phyloP scores from a whole-genome alignment of 192 early-diverging fungal species.

The Coemansia sp. region DNA sequence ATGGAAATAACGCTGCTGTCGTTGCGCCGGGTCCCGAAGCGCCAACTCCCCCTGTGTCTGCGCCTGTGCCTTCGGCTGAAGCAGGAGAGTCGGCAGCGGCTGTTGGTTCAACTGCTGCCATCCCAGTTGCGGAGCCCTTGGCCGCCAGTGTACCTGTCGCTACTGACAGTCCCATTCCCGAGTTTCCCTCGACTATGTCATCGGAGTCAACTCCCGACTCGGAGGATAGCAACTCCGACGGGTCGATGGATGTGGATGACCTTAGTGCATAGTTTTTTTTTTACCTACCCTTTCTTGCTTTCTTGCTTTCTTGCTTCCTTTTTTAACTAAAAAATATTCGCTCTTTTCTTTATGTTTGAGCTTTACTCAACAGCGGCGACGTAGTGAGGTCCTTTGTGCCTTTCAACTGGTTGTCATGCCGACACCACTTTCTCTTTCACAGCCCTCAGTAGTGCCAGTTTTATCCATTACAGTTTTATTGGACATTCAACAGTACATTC shows the following conservation, averaged over 20 bases:
- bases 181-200: neutral
- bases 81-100: neutral
- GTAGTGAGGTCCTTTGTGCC: too few species aligned
- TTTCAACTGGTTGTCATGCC: too few species aligned
- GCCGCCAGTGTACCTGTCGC: neutral
- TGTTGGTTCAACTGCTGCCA: neutral
- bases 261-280: neutral
- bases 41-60: neutral
- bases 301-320: neutral
- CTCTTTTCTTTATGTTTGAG: too few species aligned
- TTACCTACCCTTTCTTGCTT: neutral
- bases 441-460: too few species aligned
- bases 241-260: slow-evolving; percentile 15
- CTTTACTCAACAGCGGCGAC: too few species aligned
- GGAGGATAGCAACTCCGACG: neutral
- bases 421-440: too few species aligned
- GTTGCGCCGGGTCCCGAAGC: neutral
- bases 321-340: neutral
- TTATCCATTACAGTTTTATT: too few species aligned
- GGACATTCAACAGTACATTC: neutral
- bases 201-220: neutral
- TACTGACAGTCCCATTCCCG: neutral
- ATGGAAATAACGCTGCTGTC: neutral
- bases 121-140: neutral
- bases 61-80: neutral